phyloP scores from a whole-genome alignment of 2,329 filamentous ascomycete genomes.

The Cercospora canescens region DNA sequence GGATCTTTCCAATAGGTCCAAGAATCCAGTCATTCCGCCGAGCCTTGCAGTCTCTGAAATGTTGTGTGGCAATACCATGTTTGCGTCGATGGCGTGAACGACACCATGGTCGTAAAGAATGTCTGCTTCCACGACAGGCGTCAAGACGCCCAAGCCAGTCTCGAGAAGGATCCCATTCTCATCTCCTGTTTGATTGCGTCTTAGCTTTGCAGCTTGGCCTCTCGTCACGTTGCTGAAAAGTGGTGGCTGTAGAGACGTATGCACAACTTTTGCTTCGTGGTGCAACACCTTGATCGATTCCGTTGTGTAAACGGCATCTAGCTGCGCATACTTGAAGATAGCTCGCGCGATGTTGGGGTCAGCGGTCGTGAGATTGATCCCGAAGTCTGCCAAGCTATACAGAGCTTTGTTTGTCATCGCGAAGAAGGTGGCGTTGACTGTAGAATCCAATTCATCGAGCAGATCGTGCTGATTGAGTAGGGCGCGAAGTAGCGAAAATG shows the following conservation, averaged over 20 bases:
- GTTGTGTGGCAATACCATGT: constrained; percentile 24
- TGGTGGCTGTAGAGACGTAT: constrained; percentile 15
- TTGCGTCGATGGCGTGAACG: constrained; percentile 22
- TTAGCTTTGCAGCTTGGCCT: constrained; percentile 21
- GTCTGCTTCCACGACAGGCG: constrained; percentile 9
- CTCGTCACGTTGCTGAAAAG: constrained; percentile 13
- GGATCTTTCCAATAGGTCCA: constrained; percentile 14
- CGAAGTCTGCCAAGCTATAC: constrained; percentile 10
- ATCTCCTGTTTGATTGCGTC: neutral
- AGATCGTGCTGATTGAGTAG: constrained; percentile 19
- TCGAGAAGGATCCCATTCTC: constrained; percentile 10
- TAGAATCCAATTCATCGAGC: constrained; percentile 12
- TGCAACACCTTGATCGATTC: neutral
- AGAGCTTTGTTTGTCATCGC: constrained; percentile 20
- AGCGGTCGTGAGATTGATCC: constrained; percentile 22
- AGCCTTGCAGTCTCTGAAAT: constrained; percentile 20
- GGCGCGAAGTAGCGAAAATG: constrained; percentile 18
- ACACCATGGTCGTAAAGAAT: constrained; percentile 19
- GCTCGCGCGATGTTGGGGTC: constrained; percentile 18
- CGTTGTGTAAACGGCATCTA: constrained; percentile 14
- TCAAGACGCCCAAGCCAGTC: constrained; percentile 21
- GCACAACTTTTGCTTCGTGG: constrained; percentile 10
- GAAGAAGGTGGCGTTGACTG: constrained; percentile 17
- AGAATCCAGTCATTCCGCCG: constrained; percentile 16
- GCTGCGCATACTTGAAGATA: constrained; percentile 22